Base-by-base conservation (phyloP, 306 rosid species). In the Quercus berberidifolia region DNA sequence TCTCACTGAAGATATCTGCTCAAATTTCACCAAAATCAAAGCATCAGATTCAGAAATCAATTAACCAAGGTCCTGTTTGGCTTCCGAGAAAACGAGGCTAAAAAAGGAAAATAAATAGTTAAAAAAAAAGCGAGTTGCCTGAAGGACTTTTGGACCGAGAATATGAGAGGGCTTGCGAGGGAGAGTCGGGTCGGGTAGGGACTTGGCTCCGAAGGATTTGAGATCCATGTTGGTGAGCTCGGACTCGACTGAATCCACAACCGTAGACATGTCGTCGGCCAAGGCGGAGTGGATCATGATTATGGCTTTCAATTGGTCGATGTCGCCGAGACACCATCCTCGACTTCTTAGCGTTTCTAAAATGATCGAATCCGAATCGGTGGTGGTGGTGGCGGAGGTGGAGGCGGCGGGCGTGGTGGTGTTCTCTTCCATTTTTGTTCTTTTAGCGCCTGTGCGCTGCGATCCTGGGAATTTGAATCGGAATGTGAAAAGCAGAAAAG, bases 1-100 rank as follows among this genome's bases (percentile, higher is more conserved):
- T 83, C 88, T 91, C 69, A 77, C 96, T 3, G 94, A 89, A 79
- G 92, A 85, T 84, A 95, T 83, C 98, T 95, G 90, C 78, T 15
- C 55, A 67, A 81, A 76, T 41, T 41, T 41, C 46, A 13, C 59
- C 25, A 77, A 73, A 73, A 74, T 73, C 69, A 54, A 46, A 59
- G 52, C 43, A 75, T 67, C 51, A 7, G 17, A 49, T 49, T 41
- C 46, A 41, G 12, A 41, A 41, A 41, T 41, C 46, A 8, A 41
- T 41, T 41, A 25, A 62, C 68, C 13, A 62, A 62, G 69, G 46
- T 64, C 23, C n/a, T 2, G 43, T 26, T 30, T 64, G 46, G 15
- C 17, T 64, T 35, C 43, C 9, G 12, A 63, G 43, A 30, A 63
- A 63, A 15, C n/a, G 5, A 43, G 35, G 4, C 21, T 3, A 2